These are phyloP conservation scores for Pichia eremophila DNA, from an alignment of 805 yeast genomes.

Conservation along the genomic window DNA sequence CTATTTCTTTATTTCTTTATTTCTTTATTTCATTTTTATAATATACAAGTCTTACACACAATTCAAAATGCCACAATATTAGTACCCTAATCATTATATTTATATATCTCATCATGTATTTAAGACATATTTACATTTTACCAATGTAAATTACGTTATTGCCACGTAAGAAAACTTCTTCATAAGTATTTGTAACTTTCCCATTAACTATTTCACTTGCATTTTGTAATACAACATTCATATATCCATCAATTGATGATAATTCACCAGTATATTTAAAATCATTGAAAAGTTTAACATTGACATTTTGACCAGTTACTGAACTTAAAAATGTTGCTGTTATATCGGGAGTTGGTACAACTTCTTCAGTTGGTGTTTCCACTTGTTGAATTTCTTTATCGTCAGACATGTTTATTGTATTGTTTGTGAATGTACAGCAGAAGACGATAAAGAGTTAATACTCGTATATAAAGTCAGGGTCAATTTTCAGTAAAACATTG, in stretches of 20 bases:
- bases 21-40: no score
- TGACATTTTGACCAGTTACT: constrained; percentile 69
- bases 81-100: no score
- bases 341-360: constrained; percentile 2
- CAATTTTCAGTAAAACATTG: no score
- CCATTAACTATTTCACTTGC: constrained; percentile 58
- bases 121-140: neutral
- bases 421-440: no score
- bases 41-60: no score
- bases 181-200: constrained; percentile 41
- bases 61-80: no score
- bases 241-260: constrained; percentile 87
- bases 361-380: neutral
- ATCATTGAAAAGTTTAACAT: constrained; percentile 81
- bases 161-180: constrained; percentile 82
- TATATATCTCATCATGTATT: no score
- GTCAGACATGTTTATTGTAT: neutral
- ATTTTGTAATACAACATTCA: constrained; percentile 84
- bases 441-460: no score
- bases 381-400: neutral
- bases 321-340: constrained; percentile 51
- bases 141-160: constrained; percentile 57
- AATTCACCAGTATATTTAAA: constrained; percentile 64
- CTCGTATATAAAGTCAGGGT: no score
- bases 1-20: no score